Evolutionary conservation across 116 monocot species (phyloP).

Genomic region (Dioscorea cayenensis): DNA sequence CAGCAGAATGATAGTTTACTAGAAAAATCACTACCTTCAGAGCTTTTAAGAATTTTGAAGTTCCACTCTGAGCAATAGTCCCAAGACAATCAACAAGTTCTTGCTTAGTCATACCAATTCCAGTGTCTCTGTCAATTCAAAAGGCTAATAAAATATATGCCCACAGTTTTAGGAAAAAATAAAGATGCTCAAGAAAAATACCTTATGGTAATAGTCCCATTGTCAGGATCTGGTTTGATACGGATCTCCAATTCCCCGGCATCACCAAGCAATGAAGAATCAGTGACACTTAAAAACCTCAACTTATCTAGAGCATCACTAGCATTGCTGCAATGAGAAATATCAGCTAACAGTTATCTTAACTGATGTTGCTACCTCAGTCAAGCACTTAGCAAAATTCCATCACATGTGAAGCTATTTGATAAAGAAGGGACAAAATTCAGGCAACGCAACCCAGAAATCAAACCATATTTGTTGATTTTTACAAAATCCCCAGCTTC

Average conservation of each 20-base stretch:
- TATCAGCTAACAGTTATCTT: too few species aligned
- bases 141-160: background rate
- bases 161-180: background rate
- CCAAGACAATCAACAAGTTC: constrained; percentile 95
- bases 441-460: too few species aligned
- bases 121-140: constrained; percentile 66
- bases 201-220: constrained; percentile 87
- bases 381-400: too few species aligned
- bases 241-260: constrained; percentile 81
- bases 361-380: too few species aligned
- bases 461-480: too few species aligned
- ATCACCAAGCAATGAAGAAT: constrained; percentile 73
- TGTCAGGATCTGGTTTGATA: constrained; percentile 91
- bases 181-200: constrained; percentile 10
- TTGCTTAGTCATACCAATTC: constrained; percentile 96
- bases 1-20: background rate
- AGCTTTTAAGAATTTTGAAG: constrained; percentile 88
- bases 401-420: too few species aligned
- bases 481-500: too few species aligned
- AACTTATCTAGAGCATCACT: constrained; percentile 97
- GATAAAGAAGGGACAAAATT: too few species aligned
- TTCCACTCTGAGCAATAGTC: constrained; percentile 99
- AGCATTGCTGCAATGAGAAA: constrained; percentile 64
- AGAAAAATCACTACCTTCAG: constrained; percentile 47
- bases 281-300: constrained; percentile 90